Evolutionary conservation across 1,284 basidiomycete genomes (phyloP), one percentile per base, ranked within the genome.

Genomic region (Fomitopsis pinicola): DNA sequence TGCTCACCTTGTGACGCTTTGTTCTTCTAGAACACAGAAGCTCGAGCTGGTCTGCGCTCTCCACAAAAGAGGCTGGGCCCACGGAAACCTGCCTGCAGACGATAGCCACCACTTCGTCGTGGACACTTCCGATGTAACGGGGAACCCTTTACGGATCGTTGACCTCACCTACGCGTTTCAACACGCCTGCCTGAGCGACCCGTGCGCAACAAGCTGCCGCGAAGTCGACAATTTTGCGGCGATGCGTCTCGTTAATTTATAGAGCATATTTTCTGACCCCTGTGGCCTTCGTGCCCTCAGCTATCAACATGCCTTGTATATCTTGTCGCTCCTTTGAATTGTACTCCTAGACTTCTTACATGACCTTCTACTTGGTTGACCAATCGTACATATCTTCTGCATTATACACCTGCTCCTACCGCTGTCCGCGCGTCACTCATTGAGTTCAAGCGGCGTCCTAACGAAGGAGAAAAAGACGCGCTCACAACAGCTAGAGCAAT

Each of bases 11-110:
- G 42, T 28, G 14, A 46, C 33, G n/a, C 17, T 6, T 19, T 38
- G 26, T 12, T n/a, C 2, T 35, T 17, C 30, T 17, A 58, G 57
- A 19, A 33, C 57, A 10, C 57, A 46, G 45, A 58, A 50, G 19
- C 33, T 58, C 9, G 30, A 58, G 44, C 42, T 38, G 15, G 57
- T 30, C 17, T 28, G 26, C 5, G 19, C 33, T 15, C 36, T 59
- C 30, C 58, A 59, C 48, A 38, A 26, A 17, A n/a, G n/a, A 17
- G 58, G 58, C 58, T 59, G 58, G 58, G 1, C 7, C 7, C 58
- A 59, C 19, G 58, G 58, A 1, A n/a, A 28, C 22, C 22, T 58
- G 45, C 30, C 30, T 8, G 30, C 22, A 22, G 35, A 44, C 42
- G 30, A 6, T 3, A 42, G n/a, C 38, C 46, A 53, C 22, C 45